Percentiles rank a stretch among this genome's conserved stretches.
phyloP scores from a whole-genome alignment of 2,329 filamentous ascomycete genomes.

The Paecilomyces dactylethromorphus region DNA sequence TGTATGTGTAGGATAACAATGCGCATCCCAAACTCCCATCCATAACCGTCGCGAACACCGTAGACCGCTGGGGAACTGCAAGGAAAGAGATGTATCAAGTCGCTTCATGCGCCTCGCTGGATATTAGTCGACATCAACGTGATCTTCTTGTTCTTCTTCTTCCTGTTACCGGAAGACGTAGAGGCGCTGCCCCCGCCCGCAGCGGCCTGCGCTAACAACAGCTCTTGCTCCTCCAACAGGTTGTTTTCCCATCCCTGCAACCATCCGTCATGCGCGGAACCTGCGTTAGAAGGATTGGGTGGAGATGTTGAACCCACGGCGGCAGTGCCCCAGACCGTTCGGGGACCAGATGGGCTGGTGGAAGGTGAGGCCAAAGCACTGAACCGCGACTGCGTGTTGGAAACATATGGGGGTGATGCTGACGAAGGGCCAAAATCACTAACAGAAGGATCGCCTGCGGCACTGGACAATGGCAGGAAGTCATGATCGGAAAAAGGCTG shows the following conservation, averaged over 20 bases:
- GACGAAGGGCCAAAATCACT: slow-evolving; percentile 28
- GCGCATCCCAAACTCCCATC: neutral
- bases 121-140: slow-evolving; percentile 62
- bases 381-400: slow-evolving; percentile 28
- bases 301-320: slow-evolving; percentile 56
- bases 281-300: slow-evolving; percentile 38
- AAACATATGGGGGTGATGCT: slow-evolving; percentile 35
- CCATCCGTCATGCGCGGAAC: slow-evolving; percentile 68
- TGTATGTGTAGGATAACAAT: neutral
- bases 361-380: slow-evolving; percentile 65
- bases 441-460: slow-evolving; percentile 15
- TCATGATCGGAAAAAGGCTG: slow-evolving; percentile 54
- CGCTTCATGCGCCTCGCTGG: slow-evolving; percentile 47
- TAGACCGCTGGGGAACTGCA: neutral
- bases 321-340: slow-evolving; percentile 90
- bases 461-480: slow-evolving; percentile 55
- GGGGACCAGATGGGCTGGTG: slow-evolving; percentile 67
- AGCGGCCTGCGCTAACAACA: slow-evolving; percentile 45
- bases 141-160: slow-evolving; percentile 63
- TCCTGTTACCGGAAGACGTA: slow-evolving; percentile 27
- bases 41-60: neutral
- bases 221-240: slow-evolving; percentile 54
- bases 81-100: neutral
- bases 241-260: slow-evolving; percentile 76
- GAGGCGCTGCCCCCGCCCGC: slow-evolving; percentile 14